Evolutionary conservation across 257 asterid species (phyloP).

Genomic region (Gentiana macrophylla): DNA sequence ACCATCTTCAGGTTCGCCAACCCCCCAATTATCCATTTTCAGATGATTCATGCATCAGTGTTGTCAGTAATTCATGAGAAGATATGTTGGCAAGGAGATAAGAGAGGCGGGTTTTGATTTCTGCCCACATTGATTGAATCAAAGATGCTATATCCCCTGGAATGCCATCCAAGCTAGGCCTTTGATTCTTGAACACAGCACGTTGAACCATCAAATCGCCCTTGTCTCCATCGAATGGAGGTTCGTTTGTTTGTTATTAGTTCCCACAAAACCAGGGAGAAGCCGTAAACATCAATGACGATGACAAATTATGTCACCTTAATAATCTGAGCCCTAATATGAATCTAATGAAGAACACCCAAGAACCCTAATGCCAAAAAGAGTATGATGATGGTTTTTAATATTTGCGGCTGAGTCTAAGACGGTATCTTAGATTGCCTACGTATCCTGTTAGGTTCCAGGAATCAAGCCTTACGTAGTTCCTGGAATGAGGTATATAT

Average conservation of each 20-base stretch:
- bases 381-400: too few species aligned
- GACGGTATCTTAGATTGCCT: too few species aligned
- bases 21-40: conserved; percentile 14
- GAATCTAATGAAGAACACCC: too few species aligned
- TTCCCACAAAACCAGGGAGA: conserved; percentile 61
- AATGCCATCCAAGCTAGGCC: conserved; percentile 49
- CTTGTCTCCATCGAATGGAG: conserved; percentile 56
- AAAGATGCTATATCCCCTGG: conserved; percentile 38
- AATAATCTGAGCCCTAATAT: too few species aligned
- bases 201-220: too few species aligned
- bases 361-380: too few species aligned
- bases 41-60: conserved; percentile 5
- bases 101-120: conserved; percentile 27
- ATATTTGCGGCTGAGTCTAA: too few species aligned
- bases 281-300: conserved; percentile 65
- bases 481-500: too few species aligned
- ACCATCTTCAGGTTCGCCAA: conserved; percentile 16
- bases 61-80: conserved; percentile 7
- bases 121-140: conserved; percentile 51
- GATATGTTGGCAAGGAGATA: conserved; percentile 18
- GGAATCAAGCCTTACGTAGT: too few species aligned
- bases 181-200: conserved; percentile 41
- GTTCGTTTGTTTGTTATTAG: conserved; percentile 44
- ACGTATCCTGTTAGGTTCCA: too few species aligned
- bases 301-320: too few species aligned